These are phyloP conservation scores for Simmondsia chinensis DNA, from an alignment of 148 eudicot species.

Conservation along the genomic window DNA sequence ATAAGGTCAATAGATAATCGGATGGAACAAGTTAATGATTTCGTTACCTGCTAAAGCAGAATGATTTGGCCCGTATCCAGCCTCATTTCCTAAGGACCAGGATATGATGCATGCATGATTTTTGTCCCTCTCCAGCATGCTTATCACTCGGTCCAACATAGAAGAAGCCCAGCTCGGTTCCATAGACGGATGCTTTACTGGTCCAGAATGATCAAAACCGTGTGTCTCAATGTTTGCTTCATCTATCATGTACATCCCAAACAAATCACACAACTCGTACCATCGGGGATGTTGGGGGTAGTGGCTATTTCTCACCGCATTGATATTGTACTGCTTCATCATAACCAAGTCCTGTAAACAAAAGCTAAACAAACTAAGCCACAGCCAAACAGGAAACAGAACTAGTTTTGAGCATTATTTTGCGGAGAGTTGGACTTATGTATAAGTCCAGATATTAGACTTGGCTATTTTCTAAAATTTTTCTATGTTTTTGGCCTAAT, in stretches of 20 bases:
- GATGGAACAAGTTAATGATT: neutral
- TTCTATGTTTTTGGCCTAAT: too few species aligned
- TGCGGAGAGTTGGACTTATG: too few species aligned
- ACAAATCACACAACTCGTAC: conserved; percentile 94
- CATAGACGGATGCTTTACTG: conserved; percentile 70
- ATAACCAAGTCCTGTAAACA: conserved; percentile 73
- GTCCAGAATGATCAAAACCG: conserved; percentile 73
- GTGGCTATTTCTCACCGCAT: conserved; percentile 96
- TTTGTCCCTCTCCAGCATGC: conserved; percentile 98
- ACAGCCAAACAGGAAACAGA: neutral
- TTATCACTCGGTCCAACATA: conserved; percentile 86
- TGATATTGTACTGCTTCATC: conserved; percentile 90
- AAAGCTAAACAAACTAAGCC: neutral
- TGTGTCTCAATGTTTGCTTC: conserved; percentile 99
- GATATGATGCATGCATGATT: conserved; percentile 87
- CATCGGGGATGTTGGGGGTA: conserved; percentile 95
- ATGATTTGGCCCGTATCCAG: conserved; percentile 97
- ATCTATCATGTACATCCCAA: conserved; percentile 98
- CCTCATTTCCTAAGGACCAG: conserved; percentile 95
- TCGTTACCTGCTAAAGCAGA: conserved; percentile 82
- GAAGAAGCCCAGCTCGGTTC: conserved; percentile 79
- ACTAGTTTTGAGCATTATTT: too few species aligned
- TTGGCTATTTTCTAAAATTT: too few species aligned
- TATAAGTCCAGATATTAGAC: too few species aligned
- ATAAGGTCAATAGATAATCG: neutral